Evolutionary conservation across 208 protist genomes (phyloP).

Genomic region (Balamuthia mandrillaris): DNA sequence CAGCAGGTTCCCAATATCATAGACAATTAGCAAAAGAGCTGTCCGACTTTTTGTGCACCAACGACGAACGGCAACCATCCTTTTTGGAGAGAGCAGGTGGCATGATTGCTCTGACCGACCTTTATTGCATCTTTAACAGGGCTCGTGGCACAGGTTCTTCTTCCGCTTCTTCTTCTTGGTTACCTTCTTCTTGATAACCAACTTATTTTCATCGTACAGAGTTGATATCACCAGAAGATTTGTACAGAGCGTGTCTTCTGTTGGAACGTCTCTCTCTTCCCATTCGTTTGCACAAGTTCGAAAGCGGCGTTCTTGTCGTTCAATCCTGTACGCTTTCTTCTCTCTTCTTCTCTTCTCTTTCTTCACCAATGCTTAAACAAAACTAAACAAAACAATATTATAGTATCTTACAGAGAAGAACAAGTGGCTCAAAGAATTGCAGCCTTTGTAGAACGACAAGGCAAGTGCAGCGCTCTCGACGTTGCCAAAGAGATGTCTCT

Average conservation of each 20-base stretch:
- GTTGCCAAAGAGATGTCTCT: conserved; percentile 31
- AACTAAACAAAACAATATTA: background rate
- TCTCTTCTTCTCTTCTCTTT: background rate
- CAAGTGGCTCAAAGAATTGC: background rate
- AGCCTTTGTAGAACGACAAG: background rate
- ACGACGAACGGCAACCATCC: no score
- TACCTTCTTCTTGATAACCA: background rate
- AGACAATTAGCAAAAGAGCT: conserved; percentile 50
- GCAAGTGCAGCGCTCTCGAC: conserved; percentile 45
- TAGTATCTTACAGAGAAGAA: background rate
- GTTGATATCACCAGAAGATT: conserved; percentile 59
- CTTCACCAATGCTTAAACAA: background rate
- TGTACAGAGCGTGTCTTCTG: conserved; percentile 44
- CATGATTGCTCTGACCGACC: conserved; percentile 51
- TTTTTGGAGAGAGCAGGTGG: background rate
- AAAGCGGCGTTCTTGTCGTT: conserved; percentile 49
- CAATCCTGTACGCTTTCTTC: conserved; percentile 23
- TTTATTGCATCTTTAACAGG: conserved; percentile 61
- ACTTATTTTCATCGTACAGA: conserved; percentile 30
- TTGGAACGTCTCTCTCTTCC: conserved; percentile 48
- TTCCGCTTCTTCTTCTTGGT: background rate
- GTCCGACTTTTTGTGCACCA: conserved; percentile 47
- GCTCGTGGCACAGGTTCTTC: conserved; percentile 50
- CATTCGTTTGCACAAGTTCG: conserved; percentile 45
- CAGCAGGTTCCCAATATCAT: conserved; percentile 48